Base-by-base conservation (phyloP, 306 rosid genomes). In the Citrullus amarus region DNA sequence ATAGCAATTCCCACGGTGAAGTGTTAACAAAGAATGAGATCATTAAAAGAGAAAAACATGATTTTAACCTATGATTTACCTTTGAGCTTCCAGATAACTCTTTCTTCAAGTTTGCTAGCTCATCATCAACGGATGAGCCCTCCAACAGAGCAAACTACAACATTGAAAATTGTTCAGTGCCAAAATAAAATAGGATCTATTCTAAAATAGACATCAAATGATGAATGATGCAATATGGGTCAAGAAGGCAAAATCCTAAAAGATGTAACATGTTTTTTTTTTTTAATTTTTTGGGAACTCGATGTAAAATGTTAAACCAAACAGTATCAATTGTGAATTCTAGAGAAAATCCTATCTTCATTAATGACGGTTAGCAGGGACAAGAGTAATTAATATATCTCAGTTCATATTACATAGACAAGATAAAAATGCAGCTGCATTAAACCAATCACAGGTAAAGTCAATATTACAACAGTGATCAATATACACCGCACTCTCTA, bases 81-180 rank as follows among this genome's bases (percentile, higher is more conserved):
- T 87, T 91, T 80, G 91, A 80, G 84, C 87, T 79, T 66, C 91
- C 92, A 48, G 98, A 84, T 65, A 93, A 70, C 76, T 91, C 91
- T 78, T 76, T 88, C 81, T 83, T 86, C 88, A 84, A 82, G 81
- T 60, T 39, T 46, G 84, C 83, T n/a, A 88, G 79, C 81, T 84
- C 91, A 74, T 84, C 86, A 4, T 93, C 98, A 71, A 93, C 97
- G 1, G 97, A 93, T 50, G 98, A 85, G 79, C 93, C 78, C 90
- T 90, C 97, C 32, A 92, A 85, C 91, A 92, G 25, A 38, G 97
- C 97, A 90, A 92, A 92, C 97, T 92, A 92, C 78, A 83, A 88
- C 5, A 46, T 20, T n/a, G 67, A 58, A 17, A 34, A 55, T 54
- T 54, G 54, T 41, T 55, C 16, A 58, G 36, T 39, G 70, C 38